Evolutionary conservation across 2,329 filamentous ascomycete genomes (phyloP).

Genomic region (Sporothrix sp.): DNA sequence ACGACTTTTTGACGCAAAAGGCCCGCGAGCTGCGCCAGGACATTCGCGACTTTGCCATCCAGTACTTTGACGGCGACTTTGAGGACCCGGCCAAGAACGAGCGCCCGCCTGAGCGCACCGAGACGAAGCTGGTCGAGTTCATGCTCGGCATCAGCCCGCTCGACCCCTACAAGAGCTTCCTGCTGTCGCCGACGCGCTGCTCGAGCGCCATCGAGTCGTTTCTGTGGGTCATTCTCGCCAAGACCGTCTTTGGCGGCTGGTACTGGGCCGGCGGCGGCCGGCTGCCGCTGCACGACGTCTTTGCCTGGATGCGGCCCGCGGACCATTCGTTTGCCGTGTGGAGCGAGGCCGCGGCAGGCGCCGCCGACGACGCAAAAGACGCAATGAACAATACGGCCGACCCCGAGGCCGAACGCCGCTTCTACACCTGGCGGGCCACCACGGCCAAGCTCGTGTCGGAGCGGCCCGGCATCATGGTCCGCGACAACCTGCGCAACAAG

Average conservation of each 20-base stretch:
- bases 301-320: conserved; percentile 6
- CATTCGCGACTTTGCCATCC: conserved; percentile 11
- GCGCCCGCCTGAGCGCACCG: not conserved
- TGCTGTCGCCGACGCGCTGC: conserved; percentile 8
- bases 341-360: not conserved
- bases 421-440: conserved; percentile 12
- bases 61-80: conserved; percentile 8
- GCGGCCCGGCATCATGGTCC: not conserved
- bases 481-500: conserved; percentile 3
- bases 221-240: conserved; percentile 8
- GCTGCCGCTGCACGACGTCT: not conserved
- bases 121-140: conserved; percentile 1
- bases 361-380: not conserved
- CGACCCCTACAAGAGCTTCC: conserved; percentile 4
- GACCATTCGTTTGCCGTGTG: not conserved
- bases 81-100: not conserved
- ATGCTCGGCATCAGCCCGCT: conserved; percentile 4
- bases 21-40: conserved; percentile 12
- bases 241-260: conserved; percentile 10
- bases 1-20: conserved; percentile 7
- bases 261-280: conserved; percentile 9
- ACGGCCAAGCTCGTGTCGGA: conserved; percentile 9
- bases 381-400: not conserved
- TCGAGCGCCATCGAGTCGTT: conserved; percentile 8
- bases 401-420: conserved; percentile 11